Evolutionary conservation across 768 basidiomycete genomes (phyloP), one percentile per base, ranked within the genome.

Genomic region (Kwoniella mangroviensis): DNA sequence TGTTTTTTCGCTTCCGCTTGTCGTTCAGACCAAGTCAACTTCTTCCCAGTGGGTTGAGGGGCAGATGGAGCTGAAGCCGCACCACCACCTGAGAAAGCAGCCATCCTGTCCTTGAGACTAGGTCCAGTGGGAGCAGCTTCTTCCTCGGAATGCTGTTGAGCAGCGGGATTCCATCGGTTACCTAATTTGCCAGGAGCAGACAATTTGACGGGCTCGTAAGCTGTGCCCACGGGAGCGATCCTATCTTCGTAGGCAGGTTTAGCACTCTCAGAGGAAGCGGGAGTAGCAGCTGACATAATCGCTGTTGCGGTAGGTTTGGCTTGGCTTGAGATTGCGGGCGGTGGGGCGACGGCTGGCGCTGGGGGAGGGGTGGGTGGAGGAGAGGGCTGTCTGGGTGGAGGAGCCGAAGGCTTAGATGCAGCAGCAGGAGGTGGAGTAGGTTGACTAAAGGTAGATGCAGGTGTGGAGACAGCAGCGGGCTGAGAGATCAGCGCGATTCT

Each of bases 1-100:
- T 93, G 91, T 79, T 90, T 90, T 86, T 94, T 95, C 1, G 93
- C 91, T n/a, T 90, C 84, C 0, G 92, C 94, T 79, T 98, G 95
- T 22, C 95, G 87, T 81, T 98, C 92, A 68, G 88, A 91, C 96
- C 96, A 98, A 0, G 95, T 96, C 71, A 96, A 82, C 82, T 93
- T 95, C 85, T 92, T 92, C 10, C 80, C 82, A 72, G 68, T 73
- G 7, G 77, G 75, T 56, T 65, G 65, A 26, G 77, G 70, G 3
- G 59, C 54, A 22, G 64, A 11, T 12, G 62, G 65, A 15, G 58
- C 62, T 13, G 65, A 41, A 9, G 71, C 57, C 4, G 66, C 58
- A 1, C 70, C 71, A n/a, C 79, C 81, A n/a, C 81, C 75, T 7
- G 69, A 73, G 67, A 81, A 80, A 15, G 80, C 79, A 6, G 77